Conservation (phyloP, 2,329 filamentous ascomycete genomes). For the Beauveria sp. region DNA sequence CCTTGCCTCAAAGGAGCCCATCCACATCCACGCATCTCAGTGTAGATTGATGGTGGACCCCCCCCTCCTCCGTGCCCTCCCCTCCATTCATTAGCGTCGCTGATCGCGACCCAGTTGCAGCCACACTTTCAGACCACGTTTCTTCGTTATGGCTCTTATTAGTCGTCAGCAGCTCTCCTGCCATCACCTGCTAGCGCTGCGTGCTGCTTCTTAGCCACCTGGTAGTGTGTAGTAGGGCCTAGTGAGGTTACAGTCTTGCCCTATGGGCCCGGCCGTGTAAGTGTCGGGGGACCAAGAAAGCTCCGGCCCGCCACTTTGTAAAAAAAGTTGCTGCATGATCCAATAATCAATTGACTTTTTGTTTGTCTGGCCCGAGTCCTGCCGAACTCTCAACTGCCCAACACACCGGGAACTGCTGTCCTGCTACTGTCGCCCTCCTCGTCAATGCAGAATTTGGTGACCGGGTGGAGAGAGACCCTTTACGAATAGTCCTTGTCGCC, state of each 20-base stretch:
- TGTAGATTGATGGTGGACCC: not conserved
- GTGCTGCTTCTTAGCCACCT: not conserved
- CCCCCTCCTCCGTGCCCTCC: not conserved
- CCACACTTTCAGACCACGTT: constrained; percentile 7
- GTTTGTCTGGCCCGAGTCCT: not conserved
- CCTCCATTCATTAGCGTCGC: not conserved
- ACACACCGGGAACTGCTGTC: not conserved
- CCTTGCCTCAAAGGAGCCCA: not conserved
- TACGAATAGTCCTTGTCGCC: not conserved
- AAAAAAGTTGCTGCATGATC: not conserved
- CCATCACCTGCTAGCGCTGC: constrained; percentile 2
- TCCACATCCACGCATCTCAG: not conserved
- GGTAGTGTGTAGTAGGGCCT: not conserved
- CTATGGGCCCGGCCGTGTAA: not conserved
- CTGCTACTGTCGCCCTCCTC: not conserved
- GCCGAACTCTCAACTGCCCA: not conserved
- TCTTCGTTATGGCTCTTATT: not conserved
- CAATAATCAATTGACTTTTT: not conserved
- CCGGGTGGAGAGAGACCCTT: not conserved
- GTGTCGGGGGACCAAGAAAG: not conserved
- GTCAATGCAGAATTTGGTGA: not conserved
- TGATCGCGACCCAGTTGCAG: not conserved
- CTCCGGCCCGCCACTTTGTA: not conserved
- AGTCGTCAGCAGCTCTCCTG: not conserved
- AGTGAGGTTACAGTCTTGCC: not conserved